These are phyloP conservation scores for Kandelia obovata DNA, from an alignment of 345 rosid species.

Conservation along the genomic window DNA sequence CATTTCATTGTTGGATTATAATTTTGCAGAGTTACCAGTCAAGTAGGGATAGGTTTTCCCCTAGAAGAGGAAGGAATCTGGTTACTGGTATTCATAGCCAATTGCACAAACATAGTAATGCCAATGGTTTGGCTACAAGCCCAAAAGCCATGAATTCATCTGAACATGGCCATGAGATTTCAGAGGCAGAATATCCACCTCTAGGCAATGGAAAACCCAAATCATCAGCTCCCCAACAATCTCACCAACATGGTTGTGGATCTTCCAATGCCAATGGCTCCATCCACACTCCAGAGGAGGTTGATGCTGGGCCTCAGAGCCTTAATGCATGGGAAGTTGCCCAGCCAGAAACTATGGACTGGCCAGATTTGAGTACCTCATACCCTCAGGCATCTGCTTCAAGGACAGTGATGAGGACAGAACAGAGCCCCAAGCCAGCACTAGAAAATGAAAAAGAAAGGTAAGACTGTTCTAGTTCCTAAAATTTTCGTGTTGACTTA, in stretches of 20 bases:
- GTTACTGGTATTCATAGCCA: slow-evolving; percentile 1
- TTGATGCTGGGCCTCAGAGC: slow-evolving; percentile 11
- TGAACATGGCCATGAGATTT: slow-evolving; percentile 15
- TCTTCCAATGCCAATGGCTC: slow-evolving; percentile 15
- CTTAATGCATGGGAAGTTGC: background rate
- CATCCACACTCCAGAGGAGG: background rate
- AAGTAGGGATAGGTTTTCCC: slow-evolving; percentile 9
- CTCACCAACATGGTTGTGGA: slow-evolving; percentile 19
- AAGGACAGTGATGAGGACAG: slow-evolving; percentile 5
- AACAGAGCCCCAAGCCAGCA: background rate
- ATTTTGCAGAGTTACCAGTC: slow-evolving; percentile 21
- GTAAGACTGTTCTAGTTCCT: slow-evolving; percentile 11
- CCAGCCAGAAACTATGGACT: background rate
- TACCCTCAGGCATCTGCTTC: slow-evolving; percentile 6
- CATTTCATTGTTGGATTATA: background rate
- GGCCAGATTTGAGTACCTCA: background rate
- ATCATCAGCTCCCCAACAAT: background rate
- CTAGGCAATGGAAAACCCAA: slow-evolving; percentile 21
- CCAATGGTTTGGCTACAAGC: slow-evolving; percentile 15
- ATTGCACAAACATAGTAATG: slow-evolving; percentile 3
- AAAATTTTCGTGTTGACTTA: background rate
- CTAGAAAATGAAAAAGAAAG: slow-evolving; percentile 16
- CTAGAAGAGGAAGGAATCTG: slow-evolving; percentile 14
- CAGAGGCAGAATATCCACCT: slow-evolving; percentile 29
- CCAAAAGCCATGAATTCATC: background rate